Evolutionary conservation across 371 early-diverging fungal genomes (phyloP), one percentile per base, ranked within the genome.

Genomic region (Mortierella sp.): DNA sequence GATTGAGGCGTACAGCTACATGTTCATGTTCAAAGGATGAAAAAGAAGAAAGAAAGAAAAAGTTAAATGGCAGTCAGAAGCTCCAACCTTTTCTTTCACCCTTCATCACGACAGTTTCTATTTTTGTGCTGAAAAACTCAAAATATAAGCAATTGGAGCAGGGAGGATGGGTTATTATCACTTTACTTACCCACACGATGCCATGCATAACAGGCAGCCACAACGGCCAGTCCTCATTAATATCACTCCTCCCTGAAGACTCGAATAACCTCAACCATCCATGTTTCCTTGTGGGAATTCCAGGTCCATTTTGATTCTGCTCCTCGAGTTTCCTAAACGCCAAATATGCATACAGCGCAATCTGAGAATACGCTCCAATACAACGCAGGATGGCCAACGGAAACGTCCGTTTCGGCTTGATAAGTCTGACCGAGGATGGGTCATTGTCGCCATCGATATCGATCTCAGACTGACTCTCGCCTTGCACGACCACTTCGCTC

Each of bases 121-220:
- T 68, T 65, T 38, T 21, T 42, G 34, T 42, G 4, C 24, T 34
- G 63, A 55, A 68, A 2, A 48, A 28, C 9, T 55, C 28, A 74
- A 31, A 57, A 52, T 16, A 34, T 31, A 72, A 45, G 48, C n/a
- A 28, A 72, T n/a, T n/a, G 60, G 26, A 63, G n/a, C 16, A 14
- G 50, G 50, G 50, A 26, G 26, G 24, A 8, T 1, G 42, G 42
- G 42, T 38, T 24, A 68, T 5, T 21, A 38, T 19, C 34, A 68
- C 21, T 57, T 7, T 76, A 44, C 58, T 26, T 77, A 85, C 83
- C 87, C 87, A 86, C 24, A 86, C 74, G n/a, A 86, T 82, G 21
- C 87, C 87, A 70, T 86, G 87, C 87, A 86, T 86, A 73, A 86
- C 78, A 14, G 87, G 87, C 9, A 86, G 55, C 87, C 87, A 86